A percentile compares a stretch with the other conserved stretches of the same genome.
These are phyloP conservation scores for Eutypa lata DNA, from an alignment of 2,329 filamentous ascomycete genomes.

Conservation along the genomic window DNA sequence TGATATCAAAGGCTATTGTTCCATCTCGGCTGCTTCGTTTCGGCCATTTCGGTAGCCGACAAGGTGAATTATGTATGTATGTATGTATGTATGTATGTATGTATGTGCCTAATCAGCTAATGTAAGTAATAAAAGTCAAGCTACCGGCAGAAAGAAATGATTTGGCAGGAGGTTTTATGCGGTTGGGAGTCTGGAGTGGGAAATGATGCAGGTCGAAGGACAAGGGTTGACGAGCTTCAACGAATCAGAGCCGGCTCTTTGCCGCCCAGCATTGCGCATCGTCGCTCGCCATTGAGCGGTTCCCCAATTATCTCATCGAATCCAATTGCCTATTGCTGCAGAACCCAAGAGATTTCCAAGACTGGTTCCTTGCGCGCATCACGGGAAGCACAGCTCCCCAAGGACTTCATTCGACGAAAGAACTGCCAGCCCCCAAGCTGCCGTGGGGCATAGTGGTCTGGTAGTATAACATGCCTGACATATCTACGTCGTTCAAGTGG, in stretches of 20 bases:
- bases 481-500: not conserved
- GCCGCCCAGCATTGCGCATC: conserved; percentile 22
- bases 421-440: not conserved
- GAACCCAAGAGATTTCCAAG: conserved; percentile 1
- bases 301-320: not conserved
- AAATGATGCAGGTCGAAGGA: conserved; percentile 3
- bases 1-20: not conserved
- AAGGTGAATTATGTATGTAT: no score
- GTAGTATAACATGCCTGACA: not conserved
- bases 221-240: conserved; percentile 3
- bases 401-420: not conserved
- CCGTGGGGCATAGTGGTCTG: not conserved
- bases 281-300: not conserved
- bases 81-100: no score
- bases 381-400: not conserved
- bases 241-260: conserved; percentile 22
- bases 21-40: not conserved
- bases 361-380: not conserved
- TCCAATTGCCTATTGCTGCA: not conserved
- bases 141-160: not conserved
- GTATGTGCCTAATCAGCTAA: no score
- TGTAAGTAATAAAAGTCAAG: not conserved
- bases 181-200: conserved; percentile 9
- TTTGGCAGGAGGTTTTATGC: conserved; percentile 6
- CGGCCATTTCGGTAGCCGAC: not conserved